Base-by-base conservation (phyloP, 1,284 basidiomycete genomes). In the Rhodofomes roseus region DNA sequence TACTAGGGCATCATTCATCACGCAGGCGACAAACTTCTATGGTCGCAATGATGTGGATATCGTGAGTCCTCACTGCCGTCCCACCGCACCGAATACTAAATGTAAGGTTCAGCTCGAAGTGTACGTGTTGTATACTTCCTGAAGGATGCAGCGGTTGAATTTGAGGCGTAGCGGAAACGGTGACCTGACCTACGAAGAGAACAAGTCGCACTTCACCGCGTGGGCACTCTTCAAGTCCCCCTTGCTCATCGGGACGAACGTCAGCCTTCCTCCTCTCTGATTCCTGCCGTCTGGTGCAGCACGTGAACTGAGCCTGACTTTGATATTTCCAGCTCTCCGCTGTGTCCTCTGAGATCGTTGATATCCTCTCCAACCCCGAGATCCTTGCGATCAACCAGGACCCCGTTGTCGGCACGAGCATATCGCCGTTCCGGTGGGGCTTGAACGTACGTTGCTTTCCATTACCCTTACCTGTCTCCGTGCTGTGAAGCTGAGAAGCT, bases 341-440 rank as follows among this genome's bases (percentile, higher is more conserved):
- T 20, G 75, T 80, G 44, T 78, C 79, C 18, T 62, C 77, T 23
- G 76, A 82, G 58, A 76, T 77, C 14, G 70, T 87, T 1, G 73
- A 74, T 41, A 81, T 87, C 63, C 73, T 87, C 48, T 83, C 75
- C 63, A 87, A 87, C 68, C 70, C 63, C 40, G 86, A 87, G 68
- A 82, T 87, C 54, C 77, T 87, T 31, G 85, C 81, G 20, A 86
- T 87, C 63, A 85, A 86, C 67, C 86, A 87, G 69, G 85, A 87
- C 65, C 76, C 82, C 0, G 81, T 83, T 0, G 75, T 81, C 39
- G 86, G 85, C 3, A 81, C 79, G 20, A 79, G 79, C 27, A 77
- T 87, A 54, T 78, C 83, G 29, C 85, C 86, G 11, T 87, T 87
- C 74, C 73, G 84, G 63, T 87, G 86, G 86, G 85, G 86, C 11